Evolutionary conservation across 768 basidiomycete genomes (phyloP).

Genomic region (Podaxis carcinomalis): DNA sequence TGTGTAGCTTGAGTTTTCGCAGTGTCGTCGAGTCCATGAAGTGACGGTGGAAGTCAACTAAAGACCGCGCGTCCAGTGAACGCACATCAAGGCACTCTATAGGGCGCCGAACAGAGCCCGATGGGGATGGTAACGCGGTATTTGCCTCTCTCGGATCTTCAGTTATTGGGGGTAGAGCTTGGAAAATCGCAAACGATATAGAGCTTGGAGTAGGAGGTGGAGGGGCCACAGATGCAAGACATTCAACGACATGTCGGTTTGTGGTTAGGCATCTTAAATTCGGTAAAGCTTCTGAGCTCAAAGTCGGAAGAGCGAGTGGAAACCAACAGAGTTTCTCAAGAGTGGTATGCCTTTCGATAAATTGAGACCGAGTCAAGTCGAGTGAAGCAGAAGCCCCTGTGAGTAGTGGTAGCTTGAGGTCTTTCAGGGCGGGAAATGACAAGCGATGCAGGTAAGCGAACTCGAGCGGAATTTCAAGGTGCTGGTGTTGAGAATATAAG

Average conservation of each 20-base stretch:
- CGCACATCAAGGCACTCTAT: conserved; percentile 34
- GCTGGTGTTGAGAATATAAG: conserved; percentile 20
- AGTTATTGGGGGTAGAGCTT: conserved; percentile 6
- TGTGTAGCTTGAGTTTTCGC: conserved; percentile 28
- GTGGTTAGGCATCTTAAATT: conserved; percentile 34
- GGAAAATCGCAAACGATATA: conserved; percentile 6
- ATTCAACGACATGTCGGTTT: conserved; percentile 28
- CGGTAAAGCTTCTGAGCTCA: conserved; percentile 34
- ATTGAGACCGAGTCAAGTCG: conserved; percentile 31
- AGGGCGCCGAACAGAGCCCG: conserved; percentile 17
- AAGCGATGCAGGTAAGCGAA: conserved; percentile 31
- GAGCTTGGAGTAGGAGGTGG: conserved; percentile 14
- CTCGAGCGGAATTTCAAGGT: conserved; percentile 44
- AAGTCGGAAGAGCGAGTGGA: conserved; percentile 30
- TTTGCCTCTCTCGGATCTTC: conserved; percentile 6
- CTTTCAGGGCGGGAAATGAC: conserved; percentile 36
- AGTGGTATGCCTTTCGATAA: conserved; percentile 40
- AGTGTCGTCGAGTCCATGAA: conserved; percentile 26
- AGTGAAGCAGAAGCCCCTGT: conserved; percentile 32
- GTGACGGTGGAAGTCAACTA: conserved; percentile 22
- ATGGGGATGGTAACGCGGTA: background rate
- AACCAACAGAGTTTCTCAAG: conserved; percentile 45
- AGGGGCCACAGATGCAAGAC: conserved; percentile 23
- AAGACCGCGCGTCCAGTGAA: conserved; percentile 23
- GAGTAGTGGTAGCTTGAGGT: conserved; percentile 35